These are phyloP conservation scores for Comarum palustre DNA, from an alignment of 306 rosid genomes.

Conservation along the genomic window DNA sequence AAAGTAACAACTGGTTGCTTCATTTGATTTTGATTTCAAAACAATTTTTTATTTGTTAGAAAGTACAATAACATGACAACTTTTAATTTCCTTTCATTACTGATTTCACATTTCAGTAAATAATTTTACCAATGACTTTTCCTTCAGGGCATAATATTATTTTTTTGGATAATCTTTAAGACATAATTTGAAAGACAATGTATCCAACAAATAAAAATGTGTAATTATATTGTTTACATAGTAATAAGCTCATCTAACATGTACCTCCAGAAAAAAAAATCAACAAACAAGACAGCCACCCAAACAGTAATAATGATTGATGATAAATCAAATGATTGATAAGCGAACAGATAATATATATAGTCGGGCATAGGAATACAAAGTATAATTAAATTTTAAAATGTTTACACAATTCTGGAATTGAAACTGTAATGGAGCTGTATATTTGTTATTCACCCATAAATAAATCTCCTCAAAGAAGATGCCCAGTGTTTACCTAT, in stretches of 20 bases:
- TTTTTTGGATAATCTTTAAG: too few relatives aligned
- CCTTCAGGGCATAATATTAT: neutral
- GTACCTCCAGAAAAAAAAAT: neutral
- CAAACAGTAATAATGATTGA: neutral
- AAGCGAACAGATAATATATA: neutral
- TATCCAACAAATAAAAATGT: neutral
- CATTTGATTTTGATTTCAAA: neutral
- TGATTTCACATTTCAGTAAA: neutral
- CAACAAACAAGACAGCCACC: neutral
- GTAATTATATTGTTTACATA: neutral
- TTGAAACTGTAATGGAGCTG: neutral
- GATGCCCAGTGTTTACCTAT: constrained; percentile 47
- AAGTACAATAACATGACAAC: neutral
- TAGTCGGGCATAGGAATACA: neutral
- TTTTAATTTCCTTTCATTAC: neutral
- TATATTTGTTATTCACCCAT: neutral
- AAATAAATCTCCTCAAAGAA: neutral
- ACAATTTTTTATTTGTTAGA: neutral
- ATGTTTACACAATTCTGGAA: neutral
- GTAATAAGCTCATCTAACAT: neutral
- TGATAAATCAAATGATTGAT: neutral
- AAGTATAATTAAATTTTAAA: neutral
- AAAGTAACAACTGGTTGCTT: constrained; percentile 1
- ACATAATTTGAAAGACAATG: neutral
- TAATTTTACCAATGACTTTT: neutral